phyloP scores from a whole-genome alignment of 2,329 filamentous ascomycete species.

The Penicillium glabrum region DNA sequence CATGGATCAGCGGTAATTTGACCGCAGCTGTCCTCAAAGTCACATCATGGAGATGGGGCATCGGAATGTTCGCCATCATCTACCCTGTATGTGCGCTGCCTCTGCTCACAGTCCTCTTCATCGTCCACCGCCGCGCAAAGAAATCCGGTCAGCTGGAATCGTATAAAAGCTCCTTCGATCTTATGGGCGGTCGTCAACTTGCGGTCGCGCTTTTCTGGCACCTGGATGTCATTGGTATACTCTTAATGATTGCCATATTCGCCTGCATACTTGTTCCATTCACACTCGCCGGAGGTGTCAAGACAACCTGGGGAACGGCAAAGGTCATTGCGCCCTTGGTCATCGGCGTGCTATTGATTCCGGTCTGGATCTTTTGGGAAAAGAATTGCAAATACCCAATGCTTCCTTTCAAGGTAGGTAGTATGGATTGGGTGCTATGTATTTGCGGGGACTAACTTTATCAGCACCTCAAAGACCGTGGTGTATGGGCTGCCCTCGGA shows the following conservation, averaged over 20 bases:
- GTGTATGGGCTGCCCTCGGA: slow-evolving; percentile 63
- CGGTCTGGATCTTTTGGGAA: slow-evolving; percentile 58
- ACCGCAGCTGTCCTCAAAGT: slow-evolving; percentile 50
- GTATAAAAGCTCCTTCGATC: slow-evolving; percentile 47
- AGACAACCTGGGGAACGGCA: slow-evolving; percentile 31
- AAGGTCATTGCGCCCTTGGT: slow-evolving; percentile 51
- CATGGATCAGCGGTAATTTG: slow-evolving; percentile 63
- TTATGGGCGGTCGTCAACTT: slow-evolving; percentile 41
- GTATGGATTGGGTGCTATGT: not conserved
- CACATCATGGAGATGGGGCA: slow-evolving; percentile 62
- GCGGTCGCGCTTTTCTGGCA: slow-evolving; percentile 54
- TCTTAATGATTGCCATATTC: slow-evolving; percentile 54
- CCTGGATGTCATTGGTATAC: slow-evolving; percentile 54
- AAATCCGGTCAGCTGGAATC: slow-evolving; percentile 50
- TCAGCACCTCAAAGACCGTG: slow-evolving; percentile 60
- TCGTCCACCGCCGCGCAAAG: slow-evolving; percentile 55
- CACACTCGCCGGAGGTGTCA: slow-evolving; percentile 55
- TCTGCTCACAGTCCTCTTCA: slow-evolving; percentile 52
- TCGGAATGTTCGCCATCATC: slow-evolving; percentile 65
- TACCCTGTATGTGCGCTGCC: slow-evolving; percentile 59
- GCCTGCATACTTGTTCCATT: slow-evolving; percentile 57
- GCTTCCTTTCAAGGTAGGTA: slow-evolving; percentile 55
- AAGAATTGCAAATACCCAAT: slow-evolving; percentile 52
- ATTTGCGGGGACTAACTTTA: not conserved
- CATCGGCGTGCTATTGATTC: slow-evolving; percentile 51